Conservation (phyloP, 768 basidiomycete species). For the Favolaschia claudopus region DNA sequence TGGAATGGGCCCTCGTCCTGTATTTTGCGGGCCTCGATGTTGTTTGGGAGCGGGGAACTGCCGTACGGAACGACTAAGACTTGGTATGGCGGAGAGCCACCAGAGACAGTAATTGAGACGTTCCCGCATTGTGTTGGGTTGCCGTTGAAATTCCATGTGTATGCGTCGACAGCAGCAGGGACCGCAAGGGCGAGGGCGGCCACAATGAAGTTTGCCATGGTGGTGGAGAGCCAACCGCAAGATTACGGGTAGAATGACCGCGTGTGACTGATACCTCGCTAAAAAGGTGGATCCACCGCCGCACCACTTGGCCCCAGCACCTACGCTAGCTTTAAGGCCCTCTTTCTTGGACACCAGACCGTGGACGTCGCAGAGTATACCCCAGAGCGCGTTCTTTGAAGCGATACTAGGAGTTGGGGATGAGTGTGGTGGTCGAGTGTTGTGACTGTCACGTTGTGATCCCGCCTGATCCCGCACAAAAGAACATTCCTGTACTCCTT, state of each 20-base stretch:
- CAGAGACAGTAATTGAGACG: conserved; percentile 63
- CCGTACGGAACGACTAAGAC: conserved; percentile 75
- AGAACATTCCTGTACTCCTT: too few species aligned
- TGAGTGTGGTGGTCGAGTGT: too few species aligned
- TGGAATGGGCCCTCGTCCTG: conserved; percentile 39
- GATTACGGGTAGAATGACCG: neutral
- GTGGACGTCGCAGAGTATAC: too few species aligned
- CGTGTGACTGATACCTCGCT: neutral
- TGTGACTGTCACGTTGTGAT: too few species aligned
- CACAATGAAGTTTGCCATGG: conserved; percentile 12
- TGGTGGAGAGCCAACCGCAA: conserved; percentile 2
- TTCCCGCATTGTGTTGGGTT: conserved; percentile 72
- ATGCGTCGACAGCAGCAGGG: conserved; percentile 44
- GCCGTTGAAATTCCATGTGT: conserved; percentile 53
- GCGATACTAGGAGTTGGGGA: too few species aligned
- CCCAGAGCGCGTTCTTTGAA: too few species aligned
- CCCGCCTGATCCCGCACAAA: too few species aligned
- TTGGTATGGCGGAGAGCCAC: conserved; percentile 71
- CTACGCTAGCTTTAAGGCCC: too few species aligned
- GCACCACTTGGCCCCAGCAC: too few species aligned
- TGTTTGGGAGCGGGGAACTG: conserved; percentile 64
- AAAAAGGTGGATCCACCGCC: too few species aligned
- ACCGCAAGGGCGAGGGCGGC: conserved; percentile 33
- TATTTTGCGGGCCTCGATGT: conserved; percentile 64
- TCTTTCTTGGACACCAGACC: too few species aligned